A percentile compares a stretch with the other conserved stretches of the same genome.
Conservation (phyloP, 345 rosid species). For the Triadica sebifera region DNA sequence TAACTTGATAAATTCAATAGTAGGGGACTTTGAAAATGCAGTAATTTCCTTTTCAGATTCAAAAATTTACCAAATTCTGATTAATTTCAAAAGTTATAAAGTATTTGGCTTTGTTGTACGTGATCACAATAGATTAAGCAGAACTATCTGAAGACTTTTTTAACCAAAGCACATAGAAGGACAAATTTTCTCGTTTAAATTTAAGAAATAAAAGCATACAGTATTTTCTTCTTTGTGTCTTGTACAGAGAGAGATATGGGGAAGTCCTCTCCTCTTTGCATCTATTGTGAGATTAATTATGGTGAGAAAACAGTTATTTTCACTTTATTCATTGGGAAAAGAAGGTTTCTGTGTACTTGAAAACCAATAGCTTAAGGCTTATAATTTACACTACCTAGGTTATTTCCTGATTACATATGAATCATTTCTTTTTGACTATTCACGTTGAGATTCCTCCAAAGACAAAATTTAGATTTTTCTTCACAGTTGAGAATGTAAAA, state of each 20-base stretch:
- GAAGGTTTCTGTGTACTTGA: background rate
- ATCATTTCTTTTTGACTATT: background rate
- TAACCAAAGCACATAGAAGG: too few relatives aligned
- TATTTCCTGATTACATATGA: background rate
- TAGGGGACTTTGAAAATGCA: background rate
- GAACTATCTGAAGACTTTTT: too few relatives aligned
- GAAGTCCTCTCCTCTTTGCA: too few relatives aligned
- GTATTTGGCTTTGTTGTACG: background rate
- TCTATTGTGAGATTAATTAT: too few relatives aligned
- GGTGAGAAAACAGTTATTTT: too few relatives aligned
- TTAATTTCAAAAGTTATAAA: too few relatives aligned
- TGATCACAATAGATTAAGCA: too few relatives aligned
- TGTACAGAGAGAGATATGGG: too few relatives aligned
- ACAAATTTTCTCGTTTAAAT: too few relatives aligned
- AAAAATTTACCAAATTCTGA: background rate
- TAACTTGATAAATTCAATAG: background rate
- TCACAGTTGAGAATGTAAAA: background rate
- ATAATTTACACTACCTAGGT: background rate
- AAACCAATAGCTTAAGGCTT: background rate
- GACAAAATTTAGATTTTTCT: background rate
- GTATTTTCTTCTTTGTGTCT: too few relatives aligned
- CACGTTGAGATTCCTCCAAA: background rate
- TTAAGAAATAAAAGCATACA: too few relatives aligned
- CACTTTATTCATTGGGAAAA: too few relatives aligned
- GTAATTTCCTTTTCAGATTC: background rate